A percentile compares a stretch with the other conserved stretches of the same genome.
phyloP scores from a whole-genome alignment of 1,284 basidiomycete genomes.

The Ustilago cynodontis region DNA sequence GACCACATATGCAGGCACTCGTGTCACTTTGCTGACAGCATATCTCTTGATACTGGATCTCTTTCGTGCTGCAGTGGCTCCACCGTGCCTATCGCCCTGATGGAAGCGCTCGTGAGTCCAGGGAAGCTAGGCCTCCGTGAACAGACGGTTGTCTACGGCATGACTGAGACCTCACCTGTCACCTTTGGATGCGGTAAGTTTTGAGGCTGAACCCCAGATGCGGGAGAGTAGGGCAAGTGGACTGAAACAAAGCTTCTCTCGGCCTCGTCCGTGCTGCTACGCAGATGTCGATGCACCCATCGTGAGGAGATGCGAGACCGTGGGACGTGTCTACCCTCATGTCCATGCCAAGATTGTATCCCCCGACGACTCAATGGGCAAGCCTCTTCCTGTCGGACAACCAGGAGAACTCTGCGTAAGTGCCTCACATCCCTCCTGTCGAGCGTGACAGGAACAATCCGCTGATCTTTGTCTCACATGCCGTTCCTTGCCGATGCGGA shows the following conservation, averaged over 20 bases:
- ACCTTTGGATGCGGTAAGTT: constrained; percentile 76
- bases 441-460: not conserved
- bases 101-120: constrained; percentile 73
- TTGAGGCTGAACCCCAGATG: not conserved
- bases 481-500: constrained; percentile 14
- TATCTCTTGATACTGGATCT: not conserved
- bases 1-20: not conserved
- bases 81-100: constrained; percentile 80
- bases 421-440: not conserved
- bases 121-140: constrained; percentile 74
- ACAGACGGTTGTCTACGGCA: constrained; percentile 76
- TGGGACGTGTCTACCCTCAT: constrained; percentile 81
- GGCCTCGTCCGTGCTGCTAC: not conserved
- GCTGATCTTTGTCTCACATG: constrained; percentile 9
- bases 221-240: not conserved
- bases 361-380: constrained; percentile 71
- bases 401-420: constrained; percentile 78
- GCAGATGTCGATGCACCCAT: constrained; percentile 74
- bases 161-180: constrained; percentile 76
- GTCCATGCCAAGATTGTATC: constrained; percentile 81
- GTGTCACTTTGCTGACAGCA: not conserved
- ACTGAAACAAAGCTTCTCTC: not conserved
- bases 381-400: constrained; percentile 59
- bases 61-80: constrained; percentile 75
- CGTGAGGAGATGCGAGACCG: constrained; percentile 81